Base-by-base conservation (phyloP, 371 early-diverging fungal genomes). In the Umbelopsis sp. region DNA sequence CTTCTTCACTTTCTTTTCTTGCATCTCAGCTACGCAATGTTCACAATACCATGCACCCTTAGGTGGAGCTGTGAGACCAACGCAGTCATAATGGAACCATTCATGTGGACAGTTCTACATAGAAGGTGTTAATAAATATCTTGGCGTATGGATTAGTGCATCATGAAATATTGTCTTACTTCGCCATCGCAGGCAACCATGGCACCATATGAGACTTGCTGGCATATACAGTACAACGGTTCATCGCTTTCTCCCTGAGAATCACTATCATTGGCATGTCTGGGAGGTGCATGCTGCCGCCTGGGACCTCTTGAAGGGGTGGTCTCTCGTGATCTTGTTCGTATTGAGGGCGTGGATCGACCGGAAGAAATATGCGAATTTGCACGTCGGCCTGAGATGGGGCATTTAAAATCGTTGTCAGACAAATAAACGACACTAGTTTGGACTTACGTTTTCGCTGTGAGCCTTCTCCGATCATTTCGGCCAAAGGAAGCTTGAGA, bases 131-230 rank as follows among this genome's bases (percentile, higher is more conserved):
- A 29, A 50, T 41, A n/a, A n/a, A 16, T 50, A 20, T 16, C 5
- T 3, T 48, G 25, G 4, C 29, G 20, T 35, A n/a, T 50, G 46
- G 25, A 57, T 11, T 8, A 44, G 22, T 63, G 52, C 52, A 48
- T 16, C 4, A 48, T 48, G 48, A 48, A 18, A 48, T 18, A 48
- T 7, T 4, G 7, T 41, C 78, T 74, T 87, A 93, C 92, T 72
- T 94, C 93, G 52, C 94, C 93, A 77, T 98, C 98, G 71, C 98
- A 98, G 14, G 92, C 98, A 63, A 98, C 94, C 99, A 98, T 98
- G 67, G 96, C 95, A 14, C 99, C 99, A 77, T 87, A 97, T n/a
- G 96, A 96, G 8, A 98, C 96, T 76, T 96, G 95, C 53, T 92
- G 87, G 72, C 98, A 98, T 68, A 91, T 91, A 74, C 98, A 98